Percentiles rank a stretch among this genome's conserved stretches.
These are phyloP conservation scores for Terfezia boudieri DNA, from an alignment of 495 filamentous ascomycete species.

Conservation along the genomic window DNA sequence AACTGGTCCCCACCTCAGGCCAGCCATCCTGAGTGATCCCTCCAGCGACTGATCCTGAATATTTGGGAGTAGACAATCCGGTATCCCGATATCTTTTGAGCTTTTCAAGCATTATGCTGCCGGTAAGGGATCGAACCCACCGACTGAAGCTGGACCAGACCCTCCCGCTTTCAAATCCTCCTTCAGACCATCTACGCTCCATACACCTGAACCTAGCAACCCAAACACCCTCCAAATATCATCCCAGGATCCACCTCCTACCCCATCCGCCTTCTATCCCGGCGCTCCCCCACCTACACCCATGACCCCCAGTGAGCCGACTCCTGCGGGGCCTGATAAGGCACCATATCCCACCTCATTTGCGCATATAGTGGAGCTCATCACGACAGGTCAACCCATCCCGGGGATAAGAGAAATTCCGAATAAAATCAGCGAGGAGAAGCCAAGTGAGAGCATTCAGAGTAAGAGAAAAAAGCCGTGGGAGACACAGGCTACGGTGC, in stretches of 20 bases:
- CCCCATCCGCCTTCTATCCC: conserved; percentile 7
- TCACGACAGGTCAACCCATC: conserved; percentile 62
- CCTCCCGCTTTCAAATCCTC: background rate
- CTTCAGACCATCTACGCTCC: too few species aligned
- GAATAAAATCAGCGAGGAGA: conserved; percentile 34
- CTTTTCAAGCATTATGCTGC: conserved; percentile 4
- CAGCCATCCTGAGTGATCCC: too few species aligned
- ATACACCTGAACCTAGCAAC: too few species aligned
- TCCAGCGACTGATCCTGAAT: background rate
- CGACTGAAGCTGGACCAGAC: background rate
- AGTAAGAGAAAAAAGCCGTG: conserved; percentile 52
- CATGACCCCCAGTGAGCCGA: background rate
- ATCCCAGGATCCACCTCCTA: background rate
- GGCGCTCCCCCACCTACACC: conserved; percentile 2
- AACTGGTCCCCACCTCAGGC: background rate
- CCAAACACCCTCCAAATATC: background rate
- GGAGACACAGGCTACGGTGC: conserved; percentile 28
- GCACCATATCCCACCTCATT: conserved; percentile 69
- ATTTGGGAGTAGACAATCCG: conserved; percentile 7
- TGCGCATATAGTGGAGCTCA: conserved; percentile 69
- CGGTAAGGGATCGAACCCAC: background rate
- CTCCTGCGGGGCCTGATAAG: conserved; percentile 13
- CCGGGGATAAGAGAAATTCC: conserved; percentile 83
- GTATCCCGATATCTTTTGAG: conserved; percentile 8
- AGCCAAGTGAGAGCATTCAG: conserved; percentile 22